Evolutionary conservation across 2,329 filamentous ascomycete species (phyloP).

Genomic region (Pseudogymnoascus sp.): DNA sequence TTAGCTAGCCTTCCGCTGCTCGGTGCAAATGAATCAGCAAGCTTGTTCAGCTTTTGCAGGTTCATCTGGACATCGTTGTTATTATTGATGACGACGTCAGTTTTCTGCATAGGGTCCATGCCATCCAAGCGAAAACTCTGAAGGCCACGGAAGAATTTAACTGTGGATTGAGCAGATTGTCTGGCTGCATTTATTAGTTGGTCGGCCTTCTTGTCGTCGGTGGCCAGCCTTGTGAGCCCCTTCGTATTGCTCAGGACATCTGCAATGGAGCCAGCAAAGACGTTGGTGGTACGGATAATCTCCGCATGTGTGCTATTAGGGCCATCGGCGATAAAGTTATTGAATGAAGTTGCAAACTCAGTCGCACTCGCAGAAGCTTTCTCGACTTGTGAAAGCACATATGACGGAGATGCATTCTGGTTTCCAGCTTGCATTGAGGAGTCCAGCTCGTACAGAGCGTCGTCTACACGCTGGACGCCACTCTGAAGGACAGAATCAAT

Average conservation of each 20-base stretch:
- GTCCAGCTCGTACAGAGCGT: constrained; percentile 93
- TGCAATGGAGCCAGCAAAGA: constrained; percentile 82
- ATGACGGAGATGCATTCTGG: constrained; percentile 91
- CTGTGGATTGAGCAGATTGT: constrained; percentile 75
- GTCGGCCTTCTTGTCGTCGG: constrained; percentile 91
- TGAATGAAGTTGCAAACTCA: constrained; percentile 96
- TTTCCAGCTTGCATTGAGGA: constrained; percentile 98
- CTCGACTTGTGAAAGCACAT: constrained; percentile 92
- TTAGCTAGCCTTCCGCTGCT: constrained; percentile 74
- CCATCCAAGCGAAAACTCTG: constrained; percentile 91
- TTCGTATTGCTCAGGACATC: constrained; percentile 97
- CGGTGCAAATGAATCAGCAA: constrained; percentile 85
- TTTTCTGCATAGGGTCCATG: constrained; percentile 85
- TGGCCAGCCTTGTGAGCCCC: constrained; percentile 83
- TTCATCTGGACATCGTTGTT: constrained; percentile 95
- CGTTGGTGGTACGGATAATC: constrained; percentile 85
- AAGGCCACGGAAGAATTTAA: constrained; percentile 89
- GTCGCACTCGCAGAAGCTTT: constrained; percentile 92
- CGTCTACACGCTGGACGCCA: constrained; percentile 87
- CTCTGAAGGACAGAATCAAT: constrained; percentile 94
- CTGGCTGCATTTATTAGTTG: constrained; percentile 75
- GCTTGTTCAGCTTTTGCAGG: constrained; percentile 85
- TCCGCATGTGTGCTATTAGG: constrained; percentile 84
- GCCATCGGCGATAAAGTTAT: constrained; percentile 95
- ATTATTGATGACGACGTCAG: constrained; percentile 93